Conservation (phyloP, 2,329 filamentous ascomycete species). For the Zymoseptoria passerinii region DNA sequence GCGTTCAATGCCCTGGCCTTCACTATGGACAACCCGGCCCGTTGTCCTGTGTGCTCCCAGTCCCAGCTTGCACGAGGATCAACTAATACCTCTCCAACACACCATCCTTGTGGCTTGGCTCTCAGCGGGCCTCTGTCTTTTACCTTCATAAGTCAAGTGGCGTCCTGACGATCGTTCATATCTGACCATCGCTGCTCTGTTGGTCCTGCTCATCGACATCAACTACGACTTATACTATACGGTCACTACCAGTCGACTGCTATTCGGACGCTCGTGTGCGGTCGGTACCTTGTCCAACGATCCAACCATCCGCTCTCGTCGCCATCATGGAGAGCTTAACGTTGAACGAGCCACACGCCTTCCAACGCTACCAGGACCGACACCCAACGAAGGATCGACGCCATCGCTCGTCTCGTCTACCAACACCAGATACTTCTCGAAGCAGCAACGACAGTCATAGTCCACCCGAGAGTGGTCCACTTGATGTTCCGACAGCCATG, state of each 20-base stretch:
- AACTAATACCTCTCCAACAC: conserved; percentile 9
- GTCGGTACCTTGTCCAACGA: background rate
- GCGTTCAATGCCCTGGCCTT: conserved; percentile 7
- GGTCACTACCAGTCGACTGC: conserved; percentile 3
- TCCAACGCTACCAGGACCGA: conserved; percentile 7
- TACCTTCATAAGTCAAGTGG: background rate
- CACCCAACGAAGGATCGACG: conserved; percentile 10
- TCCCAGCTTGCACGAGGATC: conserved; percentile 15
- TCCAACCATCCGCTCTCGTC: background rate
- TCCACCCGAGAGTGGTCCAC: conserved; percentile 6
- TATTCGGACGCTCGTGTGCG: background rate
- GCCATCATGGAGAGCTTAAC: conserved; percentile 16
- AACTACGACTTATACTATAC: background rate
- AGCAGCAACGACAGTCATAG: conserved; percentile 21
- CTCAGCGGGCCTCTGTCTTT: background rate
- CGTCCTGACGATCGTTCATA: background rate
- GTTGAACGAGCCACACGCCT: conserved; percentile 12
- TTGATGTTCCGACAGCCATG: background rate
- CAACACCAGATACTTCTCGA: conserved; percentile 25
- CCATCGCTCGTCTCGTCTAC: conserved; percentile 24
- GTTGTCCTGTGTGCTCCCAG: conserved; percentile 11
- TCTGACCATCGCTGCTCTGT: background rate
- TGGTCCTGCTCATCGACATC: conserved; percentile 4
- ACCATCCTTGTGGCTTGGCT: conserved; percentile 8
- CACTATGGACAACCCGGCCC: conserved; percentile 9